Evolutionary conservation across 345 rosid species (phyloP), one percentile per base, ranked within the genome.

Genomic region (Lumnitzera racemosa): DNA sequence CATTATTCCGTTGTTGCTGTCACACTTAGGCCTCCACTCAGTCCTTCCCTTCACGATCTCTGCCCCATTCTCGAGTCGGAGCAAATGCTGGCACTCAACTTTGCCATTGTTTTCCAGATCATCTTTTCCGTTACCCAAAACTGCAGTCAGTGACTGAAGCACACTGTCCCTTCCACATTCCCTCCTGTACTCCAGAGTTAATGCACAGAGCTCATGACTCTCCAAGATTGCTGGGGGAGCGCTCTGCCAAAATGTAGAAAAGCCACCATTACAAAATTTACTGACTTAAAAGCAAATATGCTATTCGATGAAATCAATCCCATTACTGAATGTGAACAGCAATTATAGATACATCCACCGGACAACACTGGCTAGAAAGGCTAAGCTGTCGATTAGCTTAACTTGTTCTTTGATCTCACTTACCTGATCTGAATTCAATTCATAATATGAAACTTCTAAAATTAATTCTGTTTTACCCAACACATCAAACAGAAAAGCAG

Each of bases 131-230:
- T 73, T 51, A 10, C 76, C 85, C 0, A 91, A 77, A 48, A 86
- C 84, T 1, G 96, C 77, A 12, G 96, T 83, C 24, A 95, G 81
- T 14, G 99, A 95, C 87, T 90, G 91, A 70, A 90, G 89, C 67
- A 90, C 94, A 24, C 91, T 86, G 80, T 90, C 96, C 79, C 70
- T 86, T 20, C 96, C 96, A 15, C 99, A 95, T 72, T 95, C 99
- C 81, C 96, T 83, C 67, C 98, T 72, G 47, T 95, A 95, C 80
- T 95, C 99, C 62, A 95, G 70, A 15, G 96, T 87, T 80, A 95
- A 72, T 72, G 81, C 59, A 16, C 76, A 77, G 36, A 95, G 92
- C 80, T 88, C 91, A 57, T 86, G 91, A 41, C 73, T 81, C 96
- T 90, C 99, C 83, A 95, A 73, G 59, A 95, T 80, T 47, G 80